Conservation (phyloP, 768 basidiomycete species). For the Kwoniella sp. region DNA sequence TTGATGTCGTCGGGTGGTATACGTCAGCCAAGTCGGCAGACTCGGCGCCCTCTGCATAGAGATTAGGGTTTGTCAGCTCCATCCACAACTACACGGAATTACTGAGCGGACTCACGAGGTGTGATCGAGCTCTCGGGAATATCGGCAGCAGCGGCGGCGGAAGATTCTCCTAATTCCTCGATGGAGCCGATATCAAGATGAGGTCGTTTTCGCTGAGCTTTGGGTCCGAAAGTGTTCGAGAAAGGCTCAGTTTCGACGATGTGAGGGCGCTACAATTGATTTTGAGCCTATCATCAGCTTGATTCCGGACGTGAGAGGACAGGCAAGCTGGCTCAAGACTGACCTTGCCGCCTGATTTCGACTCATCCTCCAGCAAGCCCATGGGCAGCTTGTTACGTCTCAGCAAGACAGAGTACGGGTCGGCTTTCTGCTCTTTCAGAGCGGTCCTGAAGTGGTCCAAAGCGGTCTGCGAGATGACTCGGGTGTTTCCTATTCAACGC, state of each 20-base stretch:
- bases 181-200: slow-evolving; percentile 85
- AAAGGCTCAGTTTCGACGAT: slow-evolving; percentile 97
- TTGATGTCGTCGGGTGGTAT: slow-evolving; percentile 51
- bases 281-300: background rate
- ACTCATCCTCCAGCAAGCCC: slow-evolving; percentile 88
- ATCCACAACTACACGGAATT: no score
- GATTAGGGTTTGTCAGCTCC: background rate
- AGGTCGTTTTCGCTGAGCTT: slow-evolving; percentile 89
- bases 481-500: slow-evolving; percentile 77
- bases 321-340: slow-evolving; percentile 22
- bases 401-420: slow-evolving; percentile 93
- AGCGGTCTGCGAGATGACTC: slow-evolving; percentile 94
- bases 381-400: slow-evolving; percentile 95
- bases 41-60: slow-evolving; percentile 15
- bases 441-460: slow-evolving; percentile 95
- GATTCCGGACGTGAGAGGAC: background rate
- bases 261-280: slow-evolving; percentile 69
- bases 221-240: slow-evolving; percentile 89
- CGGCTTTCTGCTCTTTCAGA: slow-evolving; percentile 77
- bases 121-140: slow-evolving; percentile 58
- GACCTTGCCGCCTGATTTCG: slow-evolving; percentile 81
- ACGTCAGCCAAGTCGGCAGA: slow-evolving; percentile 31
- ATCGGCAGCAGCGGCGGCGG: slow-evolving; percentile 33
- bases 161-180: slow-evolving; percentile 72
- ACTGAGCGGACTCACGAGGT: slow-evolving; percentile 59